phyloP scores from a whole-genome alignment of 192 early-diverging fungal genomes.

The Lobosporangium transversale region DNA sequence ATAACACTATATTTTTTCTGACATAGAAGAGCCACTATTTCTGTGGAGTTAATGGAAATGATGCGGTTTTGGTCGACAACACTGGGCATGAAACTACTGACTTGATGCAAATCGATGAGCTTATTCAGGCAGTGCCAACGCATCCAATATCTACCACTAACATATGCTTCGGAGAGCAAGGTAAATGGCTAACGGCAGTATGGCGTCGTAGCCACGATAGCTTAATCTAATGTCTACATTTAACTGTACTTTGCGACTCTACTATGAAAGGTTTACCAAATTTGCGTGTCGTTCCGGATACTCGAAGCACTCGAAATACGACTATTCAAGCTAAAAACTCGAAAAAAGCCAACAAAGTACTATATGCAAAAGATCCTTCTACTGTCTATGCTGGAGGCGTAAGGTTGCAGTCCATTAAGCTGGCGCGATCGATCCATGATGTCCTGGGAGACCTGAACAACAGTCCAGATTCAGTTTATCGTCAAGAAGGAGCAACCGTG shows the following conservation, averaged over 20 bases:
- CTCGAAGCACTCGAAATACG: too few relatives aligned
- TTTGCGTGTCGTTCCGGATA: too few relatives aligned
- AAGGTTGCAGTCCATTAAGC: conserved; percentile 10
- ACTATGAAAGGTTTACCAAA: too few relatives aligned
- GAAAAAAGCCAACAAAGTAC: too few relatives aligned
- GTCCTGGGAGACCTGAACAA: not conserved
- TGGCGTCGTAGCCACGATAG: too few relatives aligned
- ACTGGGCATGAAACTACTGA: not conserved
- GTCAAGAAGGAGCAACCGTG: not conserved
- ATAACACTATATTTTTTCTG: not conserved
- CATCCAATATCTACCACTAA: not conserved
- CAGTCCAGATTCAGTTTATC: not conserved
- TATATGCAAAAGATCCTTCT: conserved; percentile 7
- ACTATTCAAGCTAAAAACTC: not conserved
- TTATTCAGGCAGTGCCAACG: conserved; percentile 13
- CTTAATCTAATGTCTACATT: too few relatives aligned
- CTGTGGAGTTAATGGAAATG: not conserved
- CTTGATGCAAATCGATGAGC: not conserved
- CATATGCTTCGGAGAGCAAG: not conserved
- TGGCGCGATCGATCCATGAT: conserved; percentile 4
- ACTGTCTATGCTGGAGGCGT: conserved; percentile 12
- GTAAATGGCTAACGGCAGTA: not conserved
- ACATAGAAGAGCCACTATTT: conserved; percentile 15
- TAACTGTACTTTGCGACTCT: too few relatives aligned
- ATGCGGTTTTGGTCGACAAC: not conserved